Base-by-base conservation (phyloP, 148 eudicot genomes). In the Bassia scoparia region DNA sequence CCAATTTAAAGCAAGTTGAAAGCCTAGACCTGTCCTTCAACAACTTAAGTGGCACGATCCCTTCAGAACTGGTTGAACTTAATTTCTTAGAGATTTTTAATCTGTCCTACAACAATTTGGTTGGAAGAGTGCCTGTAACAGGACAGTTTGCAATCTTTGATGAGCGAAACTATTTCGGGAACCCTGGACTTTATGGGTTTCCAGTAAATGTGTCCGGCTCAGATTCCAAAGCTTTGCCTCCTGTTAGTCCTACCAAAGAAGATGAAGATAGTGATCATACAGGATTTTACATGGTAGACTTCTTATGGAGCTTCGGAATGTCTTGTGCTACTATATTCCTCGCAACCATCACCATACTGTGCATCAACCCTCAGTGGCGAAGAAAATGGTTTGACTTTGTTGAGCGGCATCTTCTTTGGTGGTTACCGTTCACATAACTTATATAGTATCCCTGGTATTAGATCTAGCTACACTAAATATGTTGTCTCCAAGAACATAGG, bases 1-100 rank as follows among this genome's bases (percentile, higher is more conserved):
- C 82, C n/a, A 63, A 56, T 21, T 49, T 79, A 24, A 20, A 50
- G 43, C 34, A 23, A 20, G 62, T 79, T 3, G 78, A 79, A 55
- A 75, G 82, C 62, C 35, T 79, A 7, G 62, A 59, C 62, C 44
- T 79, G 5, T 74, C 82, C 20, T 79, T 35, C 71, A 79, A 79
- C 60, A 38, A 41, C 20, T 20, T 67, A 18, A 67, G 46, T 21
- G 80, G 71, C 24, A 2, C 0, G 0, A 58, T 78, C 23, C 73
- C 81, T 31, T 48, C 61, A 0, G 16, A 43, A 16, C 64, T 58
- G 15, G 64, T 43, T 21, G 26, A 71, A 2, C 65, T 58, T 9
- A 27, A 38, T 23, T 58, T 59, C 54, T 20, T 71, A 21, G 66
- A 0, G 17, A 44, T 43, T 41, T 71, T 71, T 52, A 71, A 59